A percentile compares a stretch with the other conserved stretches of the same genome.
These are phyloP conservation scores for Colletotrichum cordylinicola DNA, from an alignment of 2,329 filamentous ascomycete genomes.

Conservation along the genomic window DNA sequence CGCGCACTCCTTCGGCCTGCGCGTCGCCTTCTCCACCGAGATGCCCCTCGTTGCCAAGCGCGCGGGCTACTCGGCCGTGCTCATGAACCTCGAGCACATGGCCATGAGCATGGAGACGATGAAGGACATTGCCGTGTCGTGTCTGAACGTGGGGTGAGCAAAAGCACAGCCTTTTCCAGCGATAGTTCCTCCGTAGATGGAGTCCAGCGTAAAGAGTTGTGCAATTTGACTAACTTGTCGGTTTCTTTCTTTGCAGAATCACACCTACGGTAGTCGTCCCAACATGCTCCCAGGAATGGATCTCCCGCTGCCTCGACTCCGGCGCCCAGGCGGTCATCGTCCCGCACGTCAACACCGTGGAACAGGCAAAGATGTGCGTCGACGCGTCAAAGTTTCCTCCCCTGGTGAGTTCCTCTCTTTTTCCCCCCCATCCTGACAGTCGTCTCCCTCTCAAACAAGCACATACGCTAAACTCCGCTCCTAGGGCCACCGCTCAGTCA, in stretches of 20 bases:
- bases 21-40: constrained; percentile 12
- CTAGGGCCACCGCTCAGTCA: constrained; percentile 2
- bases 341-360: constrained; percentile 49
- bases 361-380: constrained; percentile 51
- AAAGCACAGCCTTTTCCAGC: too few relatives aligned
- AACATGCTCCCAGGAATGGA: constrained; percentile 6
- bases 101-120: constrained; percentile 10
- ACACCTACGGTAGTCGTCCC: background rate
- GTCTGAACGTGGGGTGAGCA: background rate
- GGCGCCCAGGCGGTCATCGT: constrained; percentile 58
- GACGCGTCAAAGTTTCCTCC: constrained; percentile 57
- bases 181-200: background rate
- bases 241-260: background rate
- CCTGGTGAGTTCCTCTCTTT: constrained; percentile 26
- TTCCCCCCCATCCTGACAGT: too few relatives aligned
- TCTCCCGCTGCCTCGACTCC: constrained; percentile 49
- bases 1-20: constrained; percentile 7
- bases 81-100: constrained; percentile 11
- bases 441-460: too few relatives aligned
- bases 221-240: background rate
- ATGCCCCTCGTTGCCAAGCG: constrained; percentile 11
- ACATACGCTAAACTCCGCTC: too few relatives aligned
- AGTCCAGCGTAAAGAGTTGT: background rate
- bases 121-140: constrained; percentile 4
- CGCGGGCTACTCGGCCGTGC: constrained; percentile 3